Conservation (phyloP, 2,329 filamentous ascomycete genomes). For the Neospermospora avenae region DNA sequence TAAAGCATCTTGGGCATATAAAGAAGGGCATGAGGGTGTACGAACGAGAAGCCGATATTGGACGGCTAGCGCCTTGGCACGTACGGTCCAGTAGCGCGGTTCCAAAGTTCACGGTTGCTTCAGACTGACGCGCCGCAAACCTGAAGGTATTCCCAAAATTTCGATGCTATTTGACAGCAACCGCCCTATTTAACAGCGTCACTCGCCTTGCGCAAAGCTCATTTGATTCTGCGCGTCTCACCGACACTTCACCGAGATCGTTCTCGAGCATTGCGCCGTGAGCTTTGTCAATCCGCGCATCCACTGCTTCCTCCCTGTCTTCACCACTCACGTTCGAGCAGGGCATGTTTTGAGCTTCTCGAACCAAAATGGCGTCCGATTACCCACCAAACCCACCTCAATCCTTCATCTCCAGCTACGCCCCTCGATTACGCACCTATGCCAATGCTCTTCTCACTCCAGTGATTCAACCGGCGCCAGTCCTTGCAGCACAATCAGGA, state of each 20-base stretch:
- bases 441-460: slow-evolving; percentile 89
- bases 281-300: slow-evolving; percentile 15
- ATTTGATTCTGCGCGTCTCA: neutral
- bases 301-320: slow-evolving; percentile 5
- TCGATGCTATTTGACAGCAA: neutral
- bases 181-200: neutral
- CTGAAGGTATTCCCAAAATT: neutral
- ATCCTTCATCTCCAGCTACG: slow-evolving; percentile 87
- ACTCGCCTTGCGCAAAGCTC: neutral
- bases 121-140: slow-evolving; percentile 1
- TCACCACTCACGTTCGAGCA: neutral
- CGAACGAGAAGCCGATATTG: neutral
- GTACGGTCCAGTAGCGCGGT: neutral
- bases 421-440: slow-evolving; percentile 84
- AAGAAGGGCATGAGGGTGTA: neutral
- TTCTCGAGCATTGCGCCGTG: slow-evolving; percentile 2
- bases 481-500: slow-evolving; percentile 61
- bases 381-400: slow-evolving; percentile 55
- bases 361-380: slow-evolving; percentile 29
- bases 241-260: neutral
- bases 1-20: too few species aligned
- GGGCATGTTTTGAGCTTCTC: slow-evolving; percentile 21
- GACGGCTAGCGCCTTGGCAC: neutral
- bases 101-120: slow-evolving; percentile 1
- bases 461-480: slow-evolving; percentile 67